Evolutionary conservation across 2,329 filamentous ascomycete genomes (phyloP), one percentile per base, ranked within the genome.

Genomic region (Cryphonectria japonica): DNA sequence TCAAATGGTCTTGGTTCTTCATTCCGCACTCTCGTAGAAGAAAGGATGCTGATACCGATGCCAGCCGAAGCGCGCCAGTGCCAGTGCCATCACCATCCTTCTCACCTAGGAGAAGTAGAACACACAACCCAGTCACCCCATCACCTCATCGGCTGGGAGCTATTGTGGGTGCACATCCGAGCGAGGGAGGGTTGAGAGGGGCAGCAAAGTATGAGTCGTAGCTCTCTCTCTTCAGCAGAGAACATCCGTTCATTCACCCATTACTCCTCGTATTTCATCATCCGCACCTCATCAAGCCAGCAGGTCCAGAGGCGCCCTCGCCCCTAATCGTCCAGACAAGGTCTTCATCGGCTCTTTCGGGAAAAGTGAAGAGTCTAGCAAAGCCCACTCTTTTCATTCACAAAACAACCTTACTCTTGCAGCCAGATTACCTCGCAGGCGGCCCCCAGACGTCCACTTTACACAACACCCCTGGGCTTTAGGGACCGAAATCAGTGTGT

Each of bases 21-120:
- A 14, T 60, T 61, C 59, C 59, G 32, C 59, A 39, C 32, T 22
- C 4, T 32, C 3, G 3, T n/a, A 1, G 46, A 22, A n/a, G 13
- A 16, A 52, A 22, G 63, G 16, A 39, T 65, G 63, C 63, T 50
- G 63, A 46, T 29, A 26, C 63, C 63, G 63, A 65, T 65, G 63
- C 63, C 41, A 65, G 43, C 63, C 43, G 63, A 29, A 29, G 29
- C 41, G 9, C n/a, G 41, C 41, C 63, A 65, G 46, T 50, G 46
- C 46, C 37, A 11, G 37, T 39, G 37, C 43, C 46, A 50, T 50
- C 46, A 22, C 37, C 39, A 26, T 32, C 63, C 16, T 34, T 43
- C 43, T 52, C 41, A 65, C 43, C 61, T 3, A 16, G 54, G 9
- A 22, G 14, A 39, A 41, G 19, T 22, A 26, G 61, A 6, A 37